Base-by-base conservation (phyloP, 2,329 filamentous ascomycete species). In the Xylariomycetidae sp. region DNA sequence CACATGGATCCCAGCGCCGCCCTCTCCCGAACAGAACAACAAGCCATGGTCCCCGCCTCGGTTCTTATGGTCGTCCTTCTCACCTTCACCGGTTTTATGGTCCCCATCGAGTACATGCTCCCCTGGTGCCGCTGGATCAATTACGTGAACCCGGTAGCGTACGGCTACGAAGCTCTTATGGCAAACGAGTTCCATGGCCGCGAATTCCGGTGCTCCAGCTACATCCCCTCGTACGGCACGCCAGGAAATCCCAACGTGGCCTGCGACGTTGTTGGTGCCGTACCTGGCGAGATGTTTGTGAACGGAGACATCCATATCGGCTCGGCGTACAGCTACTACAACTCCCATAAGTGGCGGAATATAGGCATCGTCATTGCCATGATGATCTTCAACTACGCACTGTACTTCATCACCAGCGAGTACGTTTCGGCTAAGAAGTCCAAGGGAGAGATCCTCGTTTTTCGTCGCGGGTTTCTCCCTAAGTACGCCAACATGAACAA, bases 401-500 rank as follows among this genome's bases (percentile, higher is more conserved):
- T 66, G 6, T 84, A 88, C 59, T 70, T 88, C 44, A 35, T 76
- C n/a, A 67, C 73, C 1, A 77, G 79, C 5, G 82, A 87, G 56
- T 70, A 74, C 20, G 79, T 82, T 12, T 76, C 79, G 0, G 72
- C 71, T 52, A 70, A 72, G 58, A 82, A 82, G 56, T 85, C 81
- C 20, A 88, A 85, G 68, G 84, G 83, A 34, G 84, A 88, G 51
- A 80, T 88, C 11, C 64, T 88, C 4, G 71, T 88, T 18, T 88
- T 88, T 66, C 80, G 79, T 37, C 76, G 80, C 31, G 81, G 82
- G n/a, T 67, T 82, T 54, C 70, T 73, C 53, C 70, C 77, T 5
- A 73, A 62, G 46, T 68, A 53, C 59, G 74, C 66, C 58, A 74
- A 67, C 59, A 73, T 73, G 71, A 71, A 70, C n/a, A n/a, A n/a